Evolutionary conservation across 2,329 filamentous ascomycete genomes (phyloP), one percentile per base, ranked within the genome.

Genomic region (Orbilia blumenaviensis): DNA sequence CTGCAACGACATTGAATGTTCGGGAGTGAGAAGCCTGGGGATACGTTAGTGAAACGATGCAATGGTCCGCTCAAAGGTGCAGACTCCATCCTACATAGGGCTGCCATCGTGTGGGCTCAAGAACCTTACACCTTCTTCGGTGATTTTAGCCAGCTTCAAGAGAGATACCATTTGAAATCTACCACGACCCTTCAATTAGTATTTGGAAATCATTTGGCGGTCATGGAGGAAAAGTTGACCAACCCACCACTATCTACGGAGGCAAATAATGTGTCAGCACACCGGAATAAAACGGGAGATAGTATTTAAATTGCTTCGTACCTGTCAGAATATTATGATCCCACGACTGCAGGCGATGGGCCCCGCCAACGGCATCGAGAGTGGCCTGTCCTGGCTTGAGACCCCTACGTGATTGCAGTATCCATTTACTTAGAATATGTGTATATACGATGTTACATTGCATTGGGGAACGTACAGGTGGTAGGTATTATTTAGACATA

Each of bases 111-210:
- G 95, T 0, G 95, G 96, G 79, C 92, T 96, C n/a, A 97, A 87
- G 82, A 99, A 99, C 61, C 92, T 90, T 6, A 99, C 96, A 62
- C 95, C 95, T 83, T 97, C 91, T 83, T 99, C 96, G 0, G 95
- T 98, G 76, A 99, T 90, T 78, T 91, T 94, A 62, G 95, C 95
- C 62, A 99, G 89, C 82, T 97, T 92, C 61, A 99, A 88, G 34
- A 99, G 86, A 77, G 93, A 97, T 66, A 99, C 96, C 95, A 99
- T 99, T 83, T 99, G 95, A 83, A 99, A 99, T 75, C 94, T 97
- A 82, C 62, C 23, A 34, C 21, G 66, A 8, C n/a, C n/a, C n/a
- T 6, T 14, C 46, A 8, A 50, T 69, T 52, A 69, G 54, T n/a
- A 52, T n/a, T n/a, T 7, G 18, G n/a, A 32, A 7, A 3, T n/a